Conservation (phyloP, 1,139 yeast species). For the Candida anutae region DNA sequence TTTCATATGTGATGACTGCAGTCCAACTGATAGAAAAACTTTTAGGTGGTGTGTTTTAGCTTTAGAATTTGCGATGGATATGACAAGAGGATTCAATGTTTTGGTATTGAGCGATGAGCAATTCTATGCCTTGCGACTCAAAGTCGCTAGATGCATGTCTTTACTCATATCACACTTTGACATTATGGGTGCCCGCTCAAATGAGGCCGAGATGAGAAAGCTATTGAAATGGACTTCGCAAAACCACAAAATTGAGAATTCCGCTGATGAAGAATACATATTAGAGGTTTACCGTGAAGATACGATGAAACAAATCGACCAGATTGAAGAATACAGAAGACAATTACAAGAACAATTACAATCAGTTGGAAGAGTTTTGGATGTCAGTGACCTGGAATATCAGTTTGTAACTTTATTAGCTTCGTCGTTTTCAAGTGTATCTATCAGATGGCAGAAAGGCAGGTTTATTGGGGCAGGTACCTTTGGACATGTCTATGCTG, state of each 20-base stretch:
- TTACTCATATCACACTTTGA: slow-evolving; percentile 90
- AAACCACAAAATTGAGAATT: slow-evolving; percentile 40
- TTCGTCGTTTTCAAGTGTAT: slow-evolving; percentile 81
- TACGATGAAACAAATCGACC: slow-evolving; percentile 50
- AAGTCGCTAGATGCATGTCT: slow-evolving; percentile 94
- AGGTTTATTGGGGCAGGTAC: slow-evolving; percentile 92
- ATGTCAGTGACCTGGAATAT: slow-evolving; percentile 79
- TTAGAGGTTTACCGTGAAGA: slow-evolving; percentile 50
- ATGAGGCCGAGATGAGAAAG: slow-evolving; percentile 63
- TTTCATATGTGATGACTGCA: slow-evolving; percentile 90
- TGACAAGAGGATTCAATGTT: slow-evolving; percentile 87
- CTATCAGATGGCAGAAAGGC: slow-evolving; percentile 97
- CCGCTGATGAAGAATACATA: slow-evolving; percentile 55
- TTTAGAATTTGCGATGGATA: slow-evolving; percentile 90
- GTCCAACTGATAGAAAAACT: slow-evolving; percentile 83
- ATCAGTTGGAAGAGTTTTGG: slow-evolving; percentile 81
- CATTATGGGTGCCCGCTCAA: slow-evolving; percentile 95
- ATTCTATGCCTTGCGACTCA: slow-evolving; percentile 62
- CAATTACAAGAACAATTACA: slow-evolving; percentile 41
- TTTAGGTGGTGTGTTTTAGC: slow-evolving; percentile 96
- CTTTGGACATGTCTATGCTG: slow-evolving; percentile 90
- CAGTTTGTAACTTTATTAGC: slow-evolving; percentile 83
- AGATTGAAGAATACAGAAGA: slow-evolving; percentile 50
- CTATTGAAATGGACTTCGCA: slow-evolving; percentile 47
- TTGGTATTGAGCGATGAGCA: slow-evolving; percentile 73